Conservation (phyloP, 2,329 filamentous ascomycete species). For the Diplodia corticola region DNA sequence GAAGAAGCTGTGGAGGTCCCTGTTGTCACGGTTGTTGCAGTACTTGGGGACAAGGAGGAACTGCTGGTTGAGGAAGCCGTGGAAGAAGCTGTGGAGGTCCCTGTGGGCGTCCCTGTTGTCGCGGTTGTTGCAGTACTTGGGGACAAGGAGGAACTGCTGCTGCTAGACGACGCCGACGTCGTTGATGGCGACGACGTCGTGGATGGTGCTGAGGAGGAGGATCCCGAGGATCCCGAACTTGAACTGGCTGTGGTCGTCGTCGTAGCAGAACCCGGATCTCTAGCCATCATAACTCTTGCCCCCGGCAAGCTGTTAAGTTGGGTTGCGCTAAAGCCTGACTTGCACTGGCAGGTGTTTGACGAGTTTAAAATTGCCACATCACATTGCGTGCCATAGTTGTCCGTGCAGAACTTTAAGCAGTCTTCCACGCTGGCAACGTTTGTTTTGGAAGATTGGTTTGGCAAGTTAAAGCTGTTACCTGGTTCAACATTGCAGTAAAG, state of each 20-base stretch:
- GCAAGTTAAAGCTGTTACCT: not conserved
- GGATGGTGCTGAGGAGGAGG: not conserved
- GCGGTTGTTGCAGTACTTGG: too few relatives aligned
- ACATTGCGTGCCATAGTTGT: not conserved
- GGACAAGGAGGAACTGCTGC: too few relatives aligned
- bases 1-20: too few relatives aligned
- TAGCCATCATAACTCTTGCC: not conserved
- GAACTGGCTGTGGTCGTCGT: not conserved
- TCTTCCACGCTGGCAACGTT: not conserved
- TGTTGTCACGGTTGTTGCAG: too few relatives aligned
- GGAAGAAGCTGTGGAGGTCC: too few relatives aligned
- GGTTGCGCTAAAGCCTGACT: not conserved
- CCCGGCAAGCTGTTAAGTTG: not conserved
- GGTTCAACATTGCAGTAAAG: not conserved
- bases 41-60: too few relatives aligned
- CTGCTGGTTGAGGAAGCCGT: too few relatives aligned
- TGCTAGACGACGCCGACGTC: too few relatives aligned
- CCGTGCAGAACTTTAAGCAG: not conserved
- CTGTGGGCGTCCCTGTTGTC: too few relatives aligned
- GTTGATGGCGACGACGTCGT: not conserved
- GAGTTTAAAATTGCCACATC: not conserved
- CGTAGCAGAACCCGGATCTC: not conserved
- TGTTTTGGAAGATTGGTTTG: not conserved
- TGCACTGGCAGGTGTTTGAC: not conserved
- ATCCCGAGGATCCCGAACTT: too few relatives aligned